Evolutionary conservation across 2,329 filamentous ascomycete species (phyloP).

Genomic region (Cladosporium sp.): DNA sequence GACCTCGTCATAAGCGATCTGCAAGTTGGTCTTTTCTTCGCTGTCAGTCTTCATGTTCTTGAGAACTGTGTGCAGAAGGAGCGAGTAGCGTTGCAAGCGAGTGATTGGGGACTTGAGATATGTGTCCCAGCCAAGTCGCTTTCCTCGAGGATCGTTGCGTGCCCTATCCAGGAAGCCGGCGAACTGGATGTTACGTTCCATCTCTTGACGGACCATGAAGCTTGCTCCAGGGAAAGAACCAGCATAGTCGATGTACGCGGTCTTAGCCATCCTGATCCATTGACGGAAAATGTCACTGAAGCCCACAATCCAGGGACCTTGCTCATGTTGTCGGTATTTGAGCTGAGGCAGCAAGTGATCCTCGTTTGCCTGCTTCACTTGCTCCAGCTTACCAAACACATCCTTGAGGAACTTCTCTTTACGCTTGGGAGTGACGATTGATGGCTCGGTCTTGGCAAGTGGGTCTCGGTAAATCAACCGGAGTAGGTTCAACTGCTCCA

Average conservation of each 20-base stretch:
- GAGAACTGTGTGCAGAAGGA: constrained; percentile 79
- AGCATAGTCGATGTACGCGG: constrained; percentile 89
- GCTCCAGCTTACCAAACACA: constrained; percentile 89
- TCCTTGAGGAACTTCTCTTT: constrained; percentile 77
- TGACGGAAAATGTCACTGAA: constrained; percentile 98
- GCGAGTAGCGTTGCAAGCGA: constrained; percentile 82
- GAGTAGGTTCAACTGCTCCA: constrained; percentile 85
- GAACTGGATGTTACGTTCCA: constrained; percentile 83
- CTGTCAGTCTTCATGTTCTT: constrained; percentile 81
- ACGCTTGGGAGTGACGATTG: constrained; percentile 77
- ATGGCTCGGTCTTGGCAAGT: constrained; percentile 70
- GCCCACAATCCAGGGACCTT: constrained; percentile 89
- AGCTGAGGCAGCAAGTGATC: constrained; percentile 89
- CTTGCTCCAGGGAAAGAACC: constrained; percentile 81
- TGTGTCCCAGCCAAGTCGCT: constrained; percentile 88
- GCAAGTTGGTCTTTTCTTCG: constrained; percentile 85
- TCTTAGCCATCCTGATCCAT: constrained; percentile 93
- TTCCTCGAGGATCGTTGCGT: constrained; percentile 74
- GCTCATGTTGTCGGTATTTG: constrained; percentile 95
- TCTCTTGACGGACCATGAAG: constrained; percentile 80
- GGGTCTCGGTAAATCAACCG: constrained; percentile 83
- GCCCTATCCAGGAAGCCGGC: constrained; percentile 80
- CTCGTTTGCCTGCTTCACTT: constrained; percentile 87
- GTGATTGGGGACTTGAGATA: constrained; percentile 94
- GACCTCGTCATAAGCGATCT: constrained; percentile 86